These are phyloP conservation scores for Vaccinium macrocarpon DNA, from an alignment of 148 eudicot species.

Conservation along the genomic window DNA sequence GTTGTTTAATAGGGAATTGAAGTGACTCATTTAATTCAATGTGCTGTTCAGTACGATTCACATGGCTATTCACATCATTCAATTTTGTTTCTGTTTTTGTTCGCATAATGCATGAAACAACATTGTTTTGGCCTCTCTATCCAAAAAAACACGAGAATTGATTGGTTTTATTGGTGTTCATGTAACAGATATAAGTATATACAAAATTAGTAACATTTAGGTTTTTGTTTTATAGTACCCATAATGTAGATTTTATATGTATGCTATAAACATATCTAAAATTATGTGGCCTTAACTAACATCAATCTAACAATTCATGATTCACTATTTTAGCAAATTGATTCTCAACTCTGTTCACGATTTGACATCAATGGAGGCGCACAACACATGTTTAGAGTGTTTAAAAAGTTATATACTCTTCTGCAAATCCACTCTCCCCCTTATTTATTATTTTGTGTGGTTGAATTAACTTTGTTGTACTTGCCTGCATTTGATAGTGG, in stretches of 20 bases:
- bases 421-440: background rate
- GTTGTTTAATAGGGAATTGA: background rate
- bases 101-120: background rate
- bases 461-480: background rate
- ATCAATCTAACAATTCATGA: background rate
- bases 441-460: background rate
- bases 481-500: constrained; percentile 22
- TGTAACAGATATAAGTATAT: background rate
- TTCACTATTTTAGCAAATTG: background rate
- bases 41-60: background rate
- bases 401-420: background rate
- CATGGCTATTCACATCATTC: background rate
- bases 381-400: background rate
- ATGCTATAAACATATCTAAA: background rate
- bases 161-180: background rate
- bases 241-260: too few species aligned
- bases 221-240: background rate
- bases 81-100: background rate
- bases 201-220: background rate
- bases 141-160: background rate
- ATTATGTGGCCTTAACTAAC: background rate
- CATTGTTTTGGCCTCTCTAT: background rate
- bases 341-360: background rate
- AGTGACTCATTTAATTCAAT: background rate
- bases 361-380: background rate